Base-by-base conservation (phyloP, 2,329 filamentous ascomycete genomes). In the Incumbomyces lentus region DNA sequence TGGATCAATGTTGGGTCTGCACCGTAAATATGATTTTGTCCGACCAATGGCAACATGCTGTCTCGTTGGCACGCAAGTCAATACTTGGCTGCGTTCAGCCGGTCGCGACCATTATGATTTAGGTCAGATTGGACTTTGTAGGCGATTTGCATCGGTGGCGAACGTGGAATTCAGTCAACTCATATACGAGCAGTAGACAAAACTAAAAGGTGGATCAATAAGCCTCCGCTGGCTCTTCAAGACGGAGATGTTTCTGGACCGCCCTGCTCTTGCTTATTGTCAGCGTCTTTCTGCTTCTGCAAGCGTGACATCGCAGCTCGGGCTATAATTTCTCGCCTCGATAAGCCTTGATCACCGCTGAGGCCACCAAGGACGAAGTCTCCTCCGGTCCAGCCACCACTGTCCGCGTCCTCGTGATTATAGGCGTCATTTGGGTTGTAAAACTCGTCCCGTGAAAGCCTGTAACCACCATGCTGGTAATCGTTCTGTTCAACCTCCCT, bases 401-500 rank as follows among this genome's bases (percentile, higher is more conserved):
- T 76, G 59, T 88, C 83, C 52, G 82, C 71, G 31, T 74, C 67
- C 17, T 75, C 69, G 6, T 74, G 76, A 14, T 65, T 64, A 11
- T 62, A 62, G 44, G 61, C 60, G 13, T 68, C 71, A 54, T 78
- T 73, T 0, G 66, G 74, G 64, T 68, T 78, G 72, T 69, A 79
- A 63, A 71, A 83, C 68, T 69, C 79, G 51, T 75, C 64, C 11
- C 66, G 67, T 2, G 70, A 79, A 2, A 90, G 64, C 4, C 72
- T 78, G 44, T 74, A 68, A 0, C 89, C 89, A 0, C 81, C 79
- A 18, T 74, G 73, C 59, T 73, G 82, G 81, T 85, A 94, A 68
- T 95, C 88, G 13, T 77, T 84, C 40, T 69, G 70, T 48, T 84
- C 82, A 2, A 95, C 90, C 69, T 95, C 90, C 42, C 75, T 74